Percentiles rank a stretch among this genome's conserved stretches.
Evolutionary conservation across 257 asterid genomes (phyloP).

Genomic region (Gentiana straminea): DNA sequence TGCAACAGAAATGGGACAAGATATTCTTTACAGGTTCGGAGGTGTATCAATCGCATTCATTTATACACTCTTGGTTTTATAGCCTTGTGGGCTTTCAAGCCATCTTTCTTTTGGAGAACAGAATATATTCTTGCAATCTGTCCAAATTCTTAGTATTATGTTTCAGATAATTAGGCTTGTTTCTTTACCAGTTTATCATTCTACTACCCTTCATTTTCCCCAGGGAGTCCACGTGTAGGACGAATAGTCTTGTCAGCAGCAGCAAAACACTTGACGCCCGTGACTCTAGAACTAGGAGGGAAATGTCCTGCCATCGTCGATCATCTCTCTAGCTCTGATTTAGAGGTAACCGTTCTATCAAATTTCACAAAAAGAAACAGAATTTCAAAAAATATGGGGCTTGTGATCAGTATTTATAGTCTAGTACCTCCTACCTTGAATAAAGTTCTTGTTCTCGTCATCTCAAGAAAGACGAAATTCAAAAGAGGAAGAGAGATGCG

Average conservation of each 20-base stretch:
- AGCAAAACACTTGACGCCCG: conserved; percentile 92
- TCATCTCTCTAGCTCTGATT: conserved; percentile 43
- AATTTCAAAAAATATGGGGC: no score
- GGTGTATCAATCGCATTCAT: neutral
- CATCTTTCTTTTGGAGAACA: neutral
- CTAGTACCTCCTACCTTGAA: neutral
- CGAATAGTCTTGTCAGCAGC: conserved; percentile 79
- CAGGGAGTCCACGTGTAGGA: conserved; percentile 80
- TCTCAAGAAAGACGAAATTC: no score
- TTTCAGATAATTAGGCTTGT: neutral
- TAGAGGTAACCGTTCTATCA: conserved; percentile 35
- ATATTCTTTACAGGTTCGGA: conserved; percentile 82
- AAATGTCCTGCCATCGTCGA: conserved; percentile 83
- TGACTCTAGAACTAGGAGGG: conserved; percentile 90
- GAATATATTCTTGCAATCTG: neutral
- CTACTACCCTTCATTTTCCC: no score
- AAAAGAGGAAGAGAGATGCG: no score
- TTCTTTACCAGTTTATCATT: conserved; percentile 4
- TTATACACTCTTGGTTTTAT: neutral
- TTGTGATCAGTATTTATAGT: no score
- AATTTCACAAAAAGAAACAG: no score
- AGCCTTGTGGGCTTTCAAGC: neutral
- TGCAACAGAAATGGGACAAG: conserved; percentile 79
- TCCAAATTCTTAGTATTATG: neutral
- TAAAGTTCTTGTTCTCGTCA: neutral